Evolutionary conservation across 371 early-diverging fungal species (phyloP).

Genomic region (Circinella umbellata): DNA sequence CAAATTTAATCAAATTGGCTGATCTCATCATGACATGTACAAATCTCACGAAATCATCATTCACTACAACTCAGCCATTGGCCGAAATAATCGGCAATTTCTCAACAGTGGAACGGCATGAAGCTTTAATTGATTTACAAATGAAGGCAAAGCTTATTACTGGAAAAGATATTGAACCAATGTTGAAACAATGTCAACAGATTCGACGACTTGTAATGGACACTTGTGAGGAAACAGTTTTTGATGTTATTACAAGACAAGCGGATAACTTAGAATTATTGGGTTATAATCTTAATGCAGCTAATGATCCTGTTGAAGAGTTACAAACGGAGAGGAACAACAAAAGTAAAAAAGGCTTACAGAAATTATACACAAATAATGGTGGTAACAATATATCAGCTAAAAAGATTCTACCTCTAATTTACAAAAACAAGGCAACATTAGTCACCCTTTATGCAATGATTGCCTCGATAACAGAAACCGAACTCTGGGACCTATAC

Average conservation of each 20-base stretch:
- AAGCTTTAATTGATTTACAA: neutral
- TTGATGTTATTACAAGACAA: neutral
- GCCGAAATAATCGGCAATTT: neutral
- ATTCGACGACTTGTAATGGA: neutral
- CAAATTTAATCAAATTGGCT: neutral
- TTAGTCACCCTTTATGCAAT: too few relatives aligned
- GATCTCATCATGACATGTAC: neutral
- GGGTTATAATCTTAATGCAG: too few relatives aligned
- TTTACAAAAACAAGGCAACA: too few relatives aligned
- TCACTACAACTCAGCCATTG: neutral
- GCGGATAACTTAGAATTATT: neutral
- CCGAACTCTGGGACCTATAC: neutral
- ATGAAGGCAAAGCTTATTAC: neutral
- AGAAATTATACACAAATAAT: too few relatives aligned
- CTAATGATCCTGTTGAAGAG: neutral
- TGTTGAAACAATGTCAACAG: neutral
- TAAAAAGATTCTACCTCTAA: too few relatives aligned
- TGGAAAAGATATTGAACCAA: neutral
- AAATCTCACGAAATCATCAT: neutral
- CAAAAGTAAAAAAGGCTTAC: too few relatives aligned
- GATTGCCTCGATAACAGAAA: too few relatives aligned
- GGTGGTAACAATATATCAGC: too few relatives aligned
- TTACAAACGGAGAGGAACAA: too few relatives aligned
- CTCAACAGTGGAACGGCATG: neutral
- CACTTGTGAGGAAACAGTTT: neutral